A percentile compares a stretch with the other conserved stretches of the same genome.
Conservation (phyloP, 2,329 filamentous ascomycete genomes). For the Raffaelea ambrosiae region DNA sequence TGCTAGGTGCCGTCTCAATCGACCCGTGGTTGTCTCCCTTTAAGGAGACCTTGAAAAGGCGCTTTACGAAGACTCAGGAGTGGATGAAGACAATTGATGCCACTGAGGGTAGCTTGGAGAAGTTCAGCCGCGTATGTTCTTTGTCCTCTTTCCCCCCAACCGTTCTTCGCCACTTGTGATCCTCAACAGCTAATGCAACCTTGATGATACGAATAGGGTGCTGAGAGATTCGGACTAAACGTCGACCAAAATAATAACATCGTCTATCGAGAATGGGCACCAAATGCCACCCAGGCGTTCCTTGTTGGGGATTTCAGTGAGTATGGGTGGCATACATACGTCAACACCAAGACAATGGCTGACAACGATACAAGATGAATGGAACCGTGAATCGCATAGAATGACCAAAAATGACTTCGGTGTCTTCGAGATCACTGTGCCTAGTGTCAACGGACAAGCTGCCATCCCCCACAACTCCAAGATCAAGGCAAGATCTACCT, state of each 20-base stretch:
- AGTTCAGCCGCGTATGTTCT: conserved; percentile 68
- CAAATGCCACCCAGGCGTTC: conserved; percentile 75
- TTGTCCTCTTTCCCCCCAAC: background rate
- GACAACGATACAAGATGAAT: conserved; percentile 52
- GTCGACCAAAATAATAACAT: conserved; percentile 77
- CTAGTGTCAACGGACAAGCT: conserved; percentile 58
- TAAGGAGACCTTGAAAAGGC: conserved; percentile 63
- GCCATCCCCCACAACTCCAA: conserved; percentile 91
- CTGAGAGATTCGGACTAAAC: conserved; percentile 79
- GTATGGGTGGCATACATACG: conserved; percentile 18
- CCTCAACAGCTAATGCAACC: no score
- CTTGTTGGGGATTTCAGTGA: conserved; percentile 92
- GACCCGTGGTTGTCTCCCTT: conserved; percentile 90
- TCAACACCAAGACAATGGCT: background rate
- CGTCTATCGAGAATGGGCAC: conserved; percentile 91
- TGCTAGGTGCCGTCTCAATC: conserved; percentile 69
- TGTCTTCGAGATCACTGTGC: conserved; percentile 75
- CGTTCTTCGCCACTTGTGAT: background rate
- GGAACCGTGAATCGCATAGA: conserved; percentile 73
- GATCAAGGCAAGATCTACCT: conserved; percentile 60
- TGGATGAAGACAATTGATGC: conserved; percentile 83
- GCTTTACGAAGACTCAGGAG: conserved; percentile 70
- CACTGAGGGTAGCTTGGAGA: conserved; percentile 79
- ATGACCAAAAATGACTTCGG: conserved; percentile 85
- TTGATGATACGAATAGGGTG: conserved; percentile 54